Evolutionary conservation across 2,329 filamentous ascomycete species (phyloP).

Genomic region (Colletotrichum phormii): DNA sequence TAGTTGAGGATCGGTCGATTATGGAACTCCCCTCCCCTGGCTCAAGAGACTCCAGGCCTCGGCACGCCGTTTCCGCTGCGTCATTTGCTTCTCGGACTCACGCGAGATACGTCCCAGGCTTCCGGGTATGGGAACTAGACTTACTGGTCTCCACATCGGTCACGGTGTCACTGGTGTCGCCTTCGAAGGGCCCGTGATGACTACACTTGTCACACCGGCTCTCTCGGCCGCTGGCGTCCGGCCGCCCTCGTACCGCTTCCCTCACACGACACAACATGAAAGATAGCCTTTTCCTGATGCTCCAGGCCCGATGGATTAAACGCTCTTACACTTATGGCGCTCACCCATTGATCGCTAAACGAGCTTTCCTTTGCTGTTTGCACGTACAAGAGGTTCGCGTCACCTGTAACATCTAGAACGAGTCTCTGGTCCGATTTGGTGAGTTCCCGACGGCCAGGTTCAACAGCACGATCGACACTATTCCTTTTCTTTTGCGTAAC

Average conservation of each 20-base stretch:
- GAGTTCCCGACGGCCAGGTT: not conserved
- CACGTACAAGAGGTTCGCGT: not conserved
- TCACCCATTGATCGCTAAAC: not conserved
- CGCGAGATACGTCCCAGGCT: slow-evolving; percentile 1
- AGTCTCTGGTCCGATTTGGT: not conserved
- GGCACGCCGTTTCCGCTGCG: not conserved
- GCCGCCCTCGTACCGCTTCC: not conserved
- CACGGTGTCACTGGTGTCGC: not conserved
- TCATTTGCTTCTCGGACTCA: slow-evolving; percentile 6
- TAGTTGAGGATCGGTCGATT: not conserved
- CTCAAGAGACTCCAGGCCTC: not conserved
- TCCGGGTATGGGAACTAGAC: not conserved
- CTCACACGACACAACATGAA: slow-evolving; percentile 12
- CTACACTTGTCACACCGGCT: not conserved
- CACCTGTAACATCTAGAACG: not conserved
- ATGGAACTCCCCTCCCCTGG: not conserved
- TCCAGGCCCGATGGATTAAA: not conserved
- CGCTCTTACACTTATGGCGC: not conserved
- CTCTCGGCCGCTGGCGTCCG: not conserved
- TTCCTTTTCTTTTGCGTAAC: not conserved
- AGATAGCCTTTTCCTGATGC: not conserved
- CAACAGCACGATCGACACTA: not conserved
- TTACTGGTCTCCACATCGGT: slow-evolving; percentile 1
- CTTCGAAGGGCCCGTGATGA: not conserved
- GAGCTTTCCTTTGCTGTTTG: not conserved